These are phyloP conservation scores for Penicillium pulvis DNA, from an alignment of 495 filamentous ascomycete genomes.

Conservation along the genomic window DNA sequence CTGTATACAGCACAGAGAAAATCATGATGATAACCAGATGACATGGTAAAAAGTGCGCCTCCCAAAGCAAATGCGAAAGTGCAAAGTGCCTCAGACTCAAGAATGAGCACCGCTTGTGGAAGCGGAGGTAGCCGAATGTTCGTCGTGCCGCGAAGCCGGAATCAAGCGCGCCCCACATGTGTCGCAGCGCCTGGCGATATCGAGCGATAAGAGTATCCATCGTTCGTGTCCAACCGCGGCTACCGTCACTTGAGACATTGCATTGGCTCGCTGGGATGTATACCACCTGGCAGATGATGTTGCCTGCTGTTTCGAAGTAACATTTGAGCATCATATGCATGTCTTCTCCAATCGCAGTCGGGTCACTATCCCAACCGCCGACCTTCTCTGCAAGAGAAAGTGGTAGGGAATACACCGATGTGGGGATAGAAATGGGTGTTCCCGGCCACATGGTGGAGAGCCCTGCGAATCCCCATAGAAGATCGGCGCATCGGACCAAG, in stretches of 20 bases:
- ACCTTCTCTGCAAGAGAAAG: constrained; percentile 63
- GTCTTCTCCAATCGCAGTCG: constrained; percentile 70
- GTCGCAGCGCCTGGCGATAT: constrained; percentile 65
- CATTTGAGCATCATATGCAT: constrained; percentile 77
- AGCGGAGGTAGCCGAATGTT: constrained; percentile 28
- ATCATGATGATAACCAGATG: constrained; percentile 63
- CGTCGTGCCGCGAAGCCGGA: constrained; percentile 56
- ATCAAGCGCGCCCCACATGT: constrained; percentile 75
- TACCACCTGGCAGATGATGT: constrained; percentile 53
- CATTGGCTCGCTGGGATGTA: constrained; percentile 66
- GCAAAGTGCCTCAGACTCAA: constrained; percentile 35
- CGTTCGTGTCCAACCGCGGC: constrained; percentile 47
- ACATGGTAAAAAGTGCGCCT: constrained; percentile 68
- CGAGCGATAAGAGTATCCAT: constrained; percentile 57
- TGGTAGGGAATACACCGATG: constrained; percentile 69
- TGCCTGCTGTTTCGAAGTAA: constrained; percentile 68
- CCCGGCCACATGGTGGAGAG: constrained; percentile 64
- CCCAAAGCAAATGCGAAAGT: constrained; percentile 63
- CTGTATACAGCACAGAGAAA: constrained; percentile 57
- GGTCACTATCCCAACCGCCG: constrained; percentile 66
- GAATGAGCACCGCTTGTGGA: constrained; percentile 28
- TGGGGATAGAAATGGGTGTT: constrained; percentile 62
- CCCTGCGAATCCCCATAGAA: constrained; percentile 67
- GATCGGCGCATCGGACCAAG: constrained; percentile 67
- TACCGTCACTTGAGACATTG: constrained; percentile 60